Evolutionary conservation across 2,329 filamentous ascomycete species (phyloP).

Genomic region (Botrytis squamosa): DNA sequence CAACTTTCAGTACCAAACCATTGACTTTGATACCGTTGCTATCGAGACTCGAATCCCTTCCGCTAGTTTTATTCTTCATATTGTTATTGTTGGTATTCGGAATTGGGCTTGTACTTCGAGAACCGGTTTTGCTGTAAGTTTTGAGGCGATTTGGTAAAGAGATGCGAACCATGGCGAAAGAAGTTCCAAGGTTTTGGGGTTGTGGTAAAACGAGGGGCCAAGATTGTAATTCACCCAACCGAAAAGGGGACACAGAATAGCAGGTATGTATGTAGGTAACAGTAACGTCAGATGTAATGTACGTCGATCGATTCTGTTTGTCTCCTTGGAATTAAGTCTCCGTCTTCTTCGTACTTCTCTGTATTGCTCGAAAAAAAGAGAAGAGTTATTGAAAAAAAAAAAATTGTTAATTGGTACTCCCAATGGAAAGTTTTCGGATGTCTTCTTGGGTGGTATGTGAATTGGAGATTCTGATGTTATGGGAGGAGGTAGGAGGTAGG

Average conservation of each 20-base stretch:
- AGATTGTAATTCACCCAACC: slow-evolving; percentile 12
- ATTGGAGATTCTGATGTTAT: background rate
- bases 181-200: slow-evolving; percentile 11
- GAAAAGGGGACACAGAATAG: slow-evolving; percentile 16
- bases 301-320: slow-evolving; percentile 3
- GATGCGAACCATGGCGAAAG: slow-evolving; percentile 51
- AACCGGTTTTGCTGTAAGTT: slow-evolving; percentile 42
- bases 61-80: slow-evolving; percentile 39
- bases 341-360: background rate
- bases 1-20: slow-evolving; percentile 54
- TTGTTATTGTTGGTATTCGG: slow-evolving; percentile 32
- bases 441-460: background rate
- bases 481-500: background rate
- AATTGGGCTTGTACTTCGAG: slow-evolving; percentile 45
- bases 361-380: background rate
- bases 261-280: background rate
- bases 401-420: background rate
- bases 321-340: background rate
- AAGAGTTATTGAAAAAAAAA: background rate
- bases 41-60: slow-evolving; percentile 19
- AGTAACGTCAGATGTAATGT: slow-evolving; percentile 11
- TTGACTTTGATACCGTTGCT: slow-evolving; percentile 28
- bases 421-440: background rate
- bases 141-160: slow-evolving; percentile 55
- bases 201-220: slow-evolving; percentile 16